phyloP scores from a whole-genome alignment of 1,284 basidiomycete species.

The Marasmius tenuissimus region DNA sequence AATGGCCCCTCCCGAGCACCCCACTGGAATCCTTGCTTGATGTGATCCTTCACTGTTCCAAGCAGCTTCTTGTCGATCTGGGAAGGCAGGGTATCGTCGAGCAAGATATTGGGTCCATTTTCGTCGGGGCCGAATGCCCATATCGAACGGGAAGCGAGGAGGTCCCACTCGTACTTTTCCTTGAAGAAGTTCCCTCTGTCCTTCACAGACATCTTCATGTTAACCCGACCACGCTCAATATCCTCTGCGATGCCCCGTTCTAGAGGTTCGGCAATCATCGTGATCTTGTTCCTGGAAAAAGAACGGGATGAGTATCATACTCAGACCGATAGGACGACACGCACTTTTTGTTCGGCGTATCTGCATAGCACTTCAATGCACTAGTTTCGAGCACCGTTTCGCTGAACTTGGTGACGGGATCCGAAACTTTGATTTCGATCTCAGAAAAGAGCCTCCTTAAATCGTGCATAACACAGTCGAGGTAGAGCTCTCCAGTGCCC shows the following conservation, averaged over 20 bases:
- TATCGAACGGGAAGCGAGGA: constrained; percentile 95
- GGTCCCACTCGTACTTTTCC: constrained; percentile 97
- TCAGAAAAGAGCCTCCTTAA: constrained; percentile 90
- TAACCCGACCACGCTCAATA: constrained; percentile 87
- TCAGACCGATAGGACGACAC: constrained; percentile 17
- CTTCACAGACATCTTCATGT: constrained; percentile 91
- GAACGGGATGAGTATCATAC: constrained; percentile 4
- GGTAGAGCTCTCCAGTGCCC: constrained; percentile 95
- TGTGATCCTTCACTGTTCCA: constrained; percentile 87
- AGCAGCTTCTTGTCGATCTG: constrained; percentile 93
- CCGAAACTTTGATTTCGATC: constrained; percentile 99
- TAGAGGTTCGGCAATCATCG: constrained; percentile 96
- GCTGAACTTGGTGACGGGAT: constrained; percentile 97
- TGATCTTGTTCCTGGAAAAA: constrained; percentile 83
- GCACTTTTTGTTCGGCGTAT: constrained; percentile 98
- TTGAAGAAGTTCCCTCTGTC: constrained; percentile 94
- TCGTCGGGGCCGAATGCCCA: constrained; percentile 99
- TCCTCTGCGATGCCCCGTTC: constrained; percentile 94
- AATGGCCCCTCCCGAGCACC: constrained; percentile 95
- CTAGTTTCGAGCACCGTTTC: constrained; percentile 99
- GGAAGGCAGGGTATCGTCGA: constrained; percentile 95
- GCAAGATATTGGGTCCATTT: constrained; percentile 87
- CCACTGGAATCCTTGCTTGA: constrained; percentile 99
- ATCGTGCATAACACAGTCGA: constrained; percentile 98
- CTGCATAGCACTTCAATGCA: constrained; percentile 97